Evolutionary conservation across 805 yeast genomes (phyloP).

Genomic region (Metschnikowia lunata): DNA sequence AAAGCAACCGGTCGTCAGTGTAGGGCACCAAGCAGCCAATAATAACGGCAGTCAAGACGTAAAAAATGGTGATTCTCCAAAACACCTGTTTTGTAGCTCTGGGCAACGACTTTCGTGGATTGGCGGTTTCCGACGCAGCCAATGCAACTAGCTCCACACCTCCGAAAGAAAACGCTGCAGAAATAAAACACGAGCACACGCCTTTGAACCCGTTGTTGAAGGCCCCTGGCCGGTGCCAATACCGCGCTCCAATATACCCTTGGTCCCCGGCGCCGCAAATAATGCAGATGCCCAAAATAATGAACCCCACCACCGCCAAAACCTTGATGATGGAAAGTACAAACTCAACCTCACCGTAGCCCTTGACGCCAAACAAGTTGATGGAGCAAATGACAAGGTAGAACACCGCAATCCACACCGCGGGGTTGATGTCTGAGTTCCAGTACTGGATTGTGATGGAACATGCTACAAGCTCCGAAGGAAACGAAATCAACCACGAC

Average conservation of each 20-base stretch:
- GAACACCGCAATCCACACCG: conserved; percentile 36
- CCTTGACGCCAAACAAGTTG: conserved; percentile 35
- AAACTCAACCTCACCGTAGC: conserved; percentile 27
- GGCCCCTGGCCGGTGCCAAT: conserved; percentile 54
- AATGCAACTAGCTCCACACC: conserved; percentile 58
- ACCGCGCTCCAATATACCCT: conserved; percentile 47
- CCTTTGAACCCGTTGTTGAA: conserved; percentile 54
- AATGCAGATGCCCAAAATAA: conserved; percentile 30
- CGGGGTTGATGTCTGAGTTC: conserved; percentile 29
- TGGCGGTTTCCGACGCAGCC: conserved; percentile 54
- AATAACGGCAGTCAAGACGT: conserved; percentile 43
- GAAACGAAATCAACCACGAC: conserved; percentile 32
- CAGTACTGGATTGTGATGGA: conserved; percentile 34
- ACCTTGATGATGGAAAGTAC: conserved; percentile 25
- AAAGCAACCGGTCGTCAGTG: conserved; percentile 26
- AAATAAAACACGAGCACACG: conserved; percentile 47
- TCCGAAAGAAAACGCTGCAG: conserved; percentile 59
- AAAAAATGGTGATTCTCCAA: conserved; percentile 51
- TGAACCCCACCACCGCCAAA: conserved; percentile 24
- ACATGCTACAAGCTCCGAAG: conserved; percentile 31
- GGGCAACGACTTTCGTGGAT: conserved; percentile 55
- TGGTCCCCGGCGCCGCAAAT: conserved; percentile 40
- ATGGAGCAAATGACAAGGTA: conserved; percentile 30
- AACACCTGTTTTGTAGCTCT: conserved; percentile 52
- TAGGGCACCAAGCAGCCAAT: conserved; percentile 54